Percentiles rank a stretch among this genome's conserved stretches.
Evolutionary conservation across 768 basidiomycete species (phyloP).

Genomic region (Calocybe gangraenosa): DNA sequence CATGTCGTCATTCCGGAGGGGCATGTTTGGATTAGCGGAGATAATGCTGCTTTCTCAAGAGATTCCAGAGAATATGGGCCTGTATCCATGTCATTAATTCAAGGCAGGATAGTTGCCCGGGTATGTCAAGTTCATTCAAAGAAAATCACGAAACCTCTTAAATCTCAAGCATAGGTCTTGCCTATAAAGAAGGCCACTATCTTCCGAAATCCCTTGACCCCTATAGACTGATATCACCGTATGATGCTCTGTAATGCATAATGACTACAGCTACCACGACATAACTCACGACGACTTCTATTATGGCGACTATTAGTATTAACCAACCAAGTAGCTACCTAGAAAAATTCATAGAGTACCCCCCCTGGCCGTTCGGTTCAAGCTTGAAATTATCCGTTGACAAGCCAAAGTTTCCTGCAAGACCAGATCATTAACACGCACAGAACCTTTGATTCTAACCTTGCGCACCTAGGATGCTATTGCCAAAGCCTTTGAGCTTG

Average conservation of each 20-base stretch:
- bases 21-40: conserved; percentile 88
- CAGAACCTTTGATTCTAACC: neutral
- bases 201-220: conserved; percentile 39
- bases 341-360: conserved; percentile 88
- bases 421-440: neutral
- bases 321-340: no score
- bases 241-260: no score
- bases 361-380: conserved; percentile 89
- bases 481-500: conserved; percentile 91
- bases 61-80: conserved; percentile 96
- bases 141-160: no score
- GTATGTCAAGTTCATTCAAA: conserved; percentile 36
- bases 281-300: no score
- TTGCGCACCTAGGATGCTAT: conserved; percentile 74
- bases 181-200: conserved; percentile 33
- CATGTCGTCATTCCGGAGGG: conserved; percentile 80
- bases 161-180: conserved; percentile 34
- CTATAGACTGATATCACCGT: conserved; percentile 35
- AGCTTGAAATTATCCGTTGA: conserved; percentile 98
- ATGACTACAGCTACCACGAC: no score
- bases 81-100: conserved; percentile 76
- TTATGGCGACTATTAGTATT: no score
- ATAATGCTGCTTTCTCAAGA: conserved; percentile 77
- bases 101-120: conserved; percentile 61
- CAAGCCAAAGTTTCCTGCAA: conserved; percentile 93